Percentiles rank a stretch among this genome's conserved stretches.
These are phyloP conservation scores for Candida krabiensis DNA, from an alignment of 805 yeast species.

Conservation along the genomic window DNA sequence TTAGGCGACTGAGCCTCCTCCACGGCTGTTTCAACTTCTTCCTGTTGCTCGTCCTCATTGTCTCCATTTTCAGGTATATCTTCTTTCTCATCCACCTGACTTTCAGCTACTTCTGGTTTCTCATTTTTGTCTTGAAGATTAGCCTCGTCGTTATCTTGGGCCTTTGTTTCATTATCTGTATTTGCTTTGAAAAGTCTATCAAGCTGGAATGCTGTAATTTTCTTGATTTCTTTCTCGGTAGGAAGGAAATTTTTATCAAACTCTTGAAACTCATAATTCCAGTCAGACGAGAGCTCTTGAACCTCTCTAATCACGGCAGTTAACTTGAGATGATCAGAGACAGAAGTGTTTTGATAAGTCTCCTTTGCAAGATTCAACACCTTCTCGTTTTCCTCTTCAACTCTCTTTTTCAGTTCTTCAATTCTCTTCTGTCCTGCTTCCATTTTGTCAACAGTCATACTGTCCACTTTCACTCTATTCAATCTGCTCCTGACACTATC, in stretches of 20 bases:
- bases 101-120: conserved; percentile 12
- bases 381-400: conserved; percentile 48
- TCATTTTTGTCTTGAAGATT: conserved; percentile 24
- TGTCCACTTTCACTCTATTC: conserved; percentile 74
- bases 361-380: conserved; percentile 47
- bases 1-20: conserved; percentile 11
- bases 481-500: conserved; percentile 69
- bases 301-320: conserved; percentile 68
- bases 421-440: conserved; percentile 66
- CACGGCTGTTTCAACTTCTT: neutral
- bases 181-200: conserved; percentile 63
- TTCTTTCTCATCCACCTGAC: conserved; percentile 13
- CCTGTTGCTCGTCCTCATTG: conserved; percentile 1
- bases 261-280: conserved; percentile 82
- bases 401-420: conserved; percentile 53
- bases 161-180: conserved; percentile 31
- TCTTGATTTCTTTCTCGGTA: conserved; percentile 87
- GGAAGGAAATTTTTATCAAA: conserved; percentile 83
- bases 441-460: conserved; percentile 67
- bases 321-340: conserved; percentile 67
- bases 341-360: conserved; percentile 54
- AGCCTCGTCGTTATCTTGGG: conserved; percentile 12
- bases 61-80: conserved; percentile 15
- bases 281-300: conserved; percentile 78
- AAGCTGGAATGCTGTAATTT: conserved; percentile 86